These are phyloP conservation scores for Backusella liffmaniae DNA, from an alignment of 192 early-diverging fungal genomes.

Conservation along the genomic window DNA sequence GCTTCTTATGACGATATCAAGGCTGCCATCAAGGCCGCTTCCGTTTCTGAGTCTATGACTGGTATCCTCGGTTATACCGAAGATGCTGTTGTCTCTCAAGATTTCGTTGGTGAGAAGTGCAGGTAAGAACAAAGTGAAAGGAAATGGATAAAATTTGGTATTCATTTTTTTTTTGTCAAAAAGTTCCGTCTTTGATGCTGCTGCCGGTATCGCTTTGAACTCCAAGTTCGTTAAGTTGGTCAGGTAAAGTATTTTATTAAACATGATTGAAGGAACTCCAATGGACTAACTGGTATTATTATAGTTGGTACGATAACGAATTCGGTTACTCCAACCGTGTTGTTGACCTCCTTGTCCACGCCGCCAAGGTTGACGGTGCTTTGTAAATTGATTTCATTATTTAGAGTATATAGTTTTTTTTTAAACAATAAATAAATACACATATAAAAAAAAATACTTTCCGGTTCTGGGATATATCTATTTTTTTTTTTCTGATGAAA, in stretches of 20 bases:
- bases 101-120: constrained; percentile 90
- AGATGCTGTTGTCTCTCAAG: constrained; percentile 93
- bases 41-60: constrained; percentile 70
- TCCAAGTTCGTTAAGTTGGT: constrained; percentile 89
- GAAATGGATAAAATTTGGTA: constrained; percentile 20
- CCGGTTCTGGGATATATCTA: too few species aligned
- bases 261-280: background rate
- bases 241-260: constrained; percentile 63
- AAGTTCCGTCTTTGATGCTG: constrained; percentile 94
- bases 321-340: constrained; percentile 89
- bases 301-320: constrained; percentile 92
- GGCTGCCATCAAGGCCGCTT: constrained; percentile 78
- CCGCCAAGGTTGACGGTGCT: constrained; percentile 46
- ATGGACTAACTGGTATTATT: constrained; percentile 31
- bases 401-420: constrained; percentile 5
- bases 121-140: constrained; percentile 33
- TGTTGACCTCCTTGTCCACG: constrained; percentile 79
- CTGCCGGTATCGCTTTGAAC: constrained; percentile 91
- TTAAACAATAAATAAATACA: background rate
- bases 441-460: background rate
- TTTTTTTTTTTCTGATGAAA: too few species aligned
- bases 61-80: constrained; percentile 92
- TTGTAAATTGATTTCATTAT: constrained; percentile 16
- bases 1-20: constrained; percentile 93
- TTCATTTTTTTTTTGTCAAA: constrained; percentile 7